Evolutionary conservation across 768 basidiomycete genomes (phyloP).

Genomic region (Tulasnella sp.): DNA sequence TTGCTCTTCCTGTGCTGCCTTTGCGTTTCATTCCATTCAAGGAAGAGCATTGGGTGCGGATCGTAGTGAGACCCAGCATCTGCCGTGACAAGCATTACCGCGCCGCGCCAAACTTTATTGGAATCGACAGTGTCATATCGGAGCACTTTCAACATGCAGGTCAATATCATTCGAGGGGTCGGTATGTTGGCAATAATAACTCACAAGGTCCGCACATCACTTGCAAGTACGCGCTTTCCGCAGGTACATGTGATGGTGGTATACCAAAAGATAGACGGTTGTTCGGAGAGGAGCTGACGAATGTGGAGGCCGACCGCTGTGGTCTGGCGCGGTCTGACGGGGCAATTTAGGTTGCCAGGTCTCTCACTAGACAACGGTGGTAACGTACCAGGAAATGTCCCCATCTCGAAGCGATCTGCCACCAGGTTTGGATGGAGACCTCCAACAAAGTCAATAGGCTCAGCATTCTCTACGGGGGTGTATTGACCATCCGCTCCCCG

Average conservation of each 20-base stretch:
- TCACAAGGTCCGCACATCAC: constrained; percentile 75
- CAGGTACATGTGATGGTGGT: constrained; percentile 41
- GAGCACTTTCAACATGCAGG: constrained; percentile 33
- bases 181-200: background rate
- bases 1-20: background rate
- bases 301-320: background rate
- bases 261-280: constrained; percentile 50
- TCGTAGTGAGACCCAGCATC: constrained; percentile 72
- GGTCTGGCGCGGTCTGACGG: background rate
- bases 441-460: constrained; percentile 47
- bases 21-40: constrained; percentile 47
- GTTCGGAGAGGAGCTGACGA: constrained; percentile 9
- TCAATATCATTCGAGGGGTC: background rate
- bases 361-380: background rate
- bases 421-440: constrained; percentile 34
- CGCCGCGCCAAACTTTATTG: constrained; percentile 74
- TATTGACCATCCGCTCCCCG: constrained; percentile 41
- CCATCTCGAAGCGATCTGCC: constrained; percentile 4
- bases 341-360: no score
- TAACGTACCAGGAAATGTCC: no score
- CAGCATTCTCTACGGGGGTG: constrained; percentile 44
- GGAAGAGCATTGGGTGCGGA: constrained; percentile 55
- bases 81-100: constrained; percentile 76
- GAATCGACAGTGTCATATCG: constrained; percentile 82
- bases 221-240: constrained; percentile 66